Evolutionary conservation across 345 rosid genomes (phyloP).

Genomic region (Psidium friedrichsthalianum): DNA sequence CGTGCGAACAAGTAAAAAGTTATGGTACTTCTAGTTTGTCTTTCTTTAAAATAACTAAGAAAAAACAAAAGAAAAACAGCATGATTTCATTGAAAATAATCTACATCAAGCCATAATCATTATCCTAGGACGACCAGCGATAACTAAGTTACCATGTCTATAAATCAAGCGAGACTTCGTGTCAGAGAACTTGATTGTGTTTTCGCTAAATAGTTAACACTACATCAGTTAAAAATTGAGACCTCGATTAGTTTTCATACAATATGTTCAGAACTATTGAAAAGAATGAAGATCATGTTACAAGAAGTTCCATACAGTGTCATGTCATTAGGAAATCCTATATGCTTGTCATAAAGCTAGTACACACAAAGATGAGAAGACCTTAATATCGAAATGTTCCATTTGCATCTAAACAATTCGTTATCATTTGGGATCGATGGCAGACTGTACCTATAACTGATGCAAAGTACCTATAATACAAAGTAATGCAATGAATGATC

Average conservation of each 20-base stretch:
- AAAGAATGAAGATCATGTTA: not conserved
- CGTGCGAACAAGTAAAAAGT: too few relatives aligned
- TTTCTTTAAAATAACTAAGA: not conserved
- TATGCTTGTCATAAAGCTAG: not conserved
- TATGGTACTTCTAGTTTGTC: not conserved
- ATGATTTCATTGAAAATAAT: not conserved
- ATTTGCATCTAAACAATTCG: not conserved
- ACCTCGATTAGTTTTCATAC: not conserved
- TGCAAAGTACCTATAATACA: not conserved
- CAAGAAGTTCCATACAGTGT: not conserved
- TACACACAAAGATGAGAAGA: not conserved
- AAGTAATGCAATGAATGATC: not conserved
- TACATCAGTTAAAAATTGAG: not conserved
- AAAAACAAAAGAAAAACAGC: not conserved
- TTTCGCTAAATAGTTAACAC: not conserved
- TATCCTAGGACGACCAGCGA: not conserved
- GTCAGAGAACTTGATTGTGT: not conserved
- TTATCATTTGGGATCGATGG: not conserved
- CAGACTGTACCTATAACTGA: not conserved
- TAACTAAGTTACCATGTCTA: not conserved
- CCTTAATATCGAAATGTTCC: not conserved
- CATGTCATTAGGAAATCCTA: not conserved
- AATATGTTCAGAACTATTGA: not conserved
- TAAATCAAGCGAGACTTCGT: not conserved
- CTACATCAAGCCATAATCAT: fast-evolving